phyloP scores from a whole-genome alignment of 495 filamentous ascomycete genomes.

The Zalerion maritima region DNA sequence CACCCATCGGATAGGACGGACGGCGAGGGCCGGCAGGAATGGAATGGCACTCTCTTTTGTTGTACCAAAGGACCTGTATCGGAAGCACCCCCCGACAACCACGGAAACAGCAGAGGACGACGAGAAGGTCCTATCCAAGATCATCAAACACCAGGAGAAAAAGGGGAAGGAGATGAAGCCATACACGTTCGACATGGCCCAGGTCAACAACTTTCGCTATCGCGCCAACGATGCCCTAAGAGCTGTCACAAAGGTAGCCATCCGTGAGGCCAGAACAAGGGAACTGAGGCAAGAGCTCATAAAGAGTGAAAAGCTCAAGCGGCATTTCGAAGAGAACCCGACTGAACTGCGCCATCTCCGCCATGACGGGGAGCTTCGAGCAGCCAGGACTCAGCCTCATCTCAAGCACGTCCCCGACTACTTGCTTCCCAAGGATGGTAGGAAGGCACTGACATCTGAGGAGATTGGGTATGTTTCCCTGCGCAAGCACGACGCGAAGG shows the following conservation, averaged over 20 bases:
- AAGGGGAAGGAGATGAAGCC: constrained; percentile 65
- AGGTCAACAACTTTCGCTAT: constrained; percentile 86
- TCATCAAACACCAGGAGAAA: constrained; percentile 55
- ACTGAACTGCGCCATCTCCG: constrained; percentile 71
- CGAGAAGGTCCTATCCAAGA: constrained; percentile 63
- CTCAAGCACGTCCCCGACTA: constrained; percentile 94
- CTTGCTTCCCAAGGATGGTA: constrained; percentile 68
- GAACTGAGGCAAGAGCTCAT: constrained; percentile 82
- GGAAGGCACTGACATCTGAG: constrained; percentile 44
- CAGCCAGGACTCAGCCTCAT: constrained; percentile 70
- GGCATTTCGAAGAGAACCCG: constrained; percentile 96
- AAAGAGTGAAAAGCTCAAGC: constrained; percentile 81
- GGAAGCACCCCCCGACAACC: constrained; percentile 79
- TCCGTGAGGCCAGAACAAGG: constrained; percentile 76
- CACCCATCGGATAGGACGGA: constrained; percentile 85
- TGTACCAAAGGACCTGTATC: constrained; percentile 61
- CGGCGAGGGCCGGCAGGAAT: constrained; percentile 73
- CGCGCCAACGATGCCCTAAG: constrained; percentile 75
- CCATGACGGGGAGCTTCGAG: constrained; percentile 77
- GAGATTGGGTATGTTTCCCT: constrained; percentile 63
- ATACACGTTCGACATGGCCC: constrained; percentile 88
- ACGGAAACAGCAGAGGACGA: constrained; percentile 60
- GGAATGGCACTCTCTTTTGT: constrained; percentile 95
- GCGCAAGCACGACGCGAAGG: constrained; percentile 58
- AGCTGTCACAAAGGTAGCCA: constrained; percentile 63